A percentile compares a stretch with the other conserved stretches of the same genome.
These are phyloP conservation scores for Claviceps citrina DNA, from an alignment of 2,329 filamentous ascomycete species.

Conservation along the genomic window DNA sequence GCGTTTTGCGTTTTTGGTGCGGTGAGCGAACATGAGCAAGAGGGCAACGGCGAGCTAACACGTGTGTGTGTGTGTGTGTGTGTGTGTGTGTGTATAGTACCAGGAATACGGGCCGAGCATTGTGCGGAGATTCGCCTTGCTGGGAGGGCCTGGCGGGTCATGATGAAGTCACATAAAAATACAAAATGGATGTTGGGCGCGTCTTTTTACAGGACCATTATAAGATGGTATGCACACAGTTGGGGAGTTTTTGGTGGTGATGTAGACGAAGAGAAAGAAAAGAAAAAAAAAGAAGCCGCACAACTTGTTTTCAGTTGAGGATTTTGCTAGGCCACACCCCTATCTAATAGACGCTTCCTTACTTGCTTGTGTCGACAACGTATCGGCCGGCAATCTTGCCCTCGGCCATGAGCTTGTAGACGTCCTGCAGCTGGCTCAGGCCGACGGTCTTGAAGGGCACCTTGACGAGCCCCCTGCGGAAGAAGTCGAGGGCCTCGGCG, in stretches of 20 bases:
- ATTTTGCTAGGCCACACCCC: too few species aligned
- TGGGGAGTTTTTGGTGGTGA: too few species aligned
- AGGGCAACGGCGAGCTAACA: constrained; percentile 9
- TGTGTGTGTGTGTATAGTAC: constrained; percentile 49
- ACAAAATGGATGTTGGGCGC: too few species aligned
- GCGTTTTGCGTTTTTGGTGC: too few species aligned
- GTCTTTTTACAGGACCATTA: too few species aligned
- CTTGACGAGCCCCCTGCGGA: constrained; percentile 66
- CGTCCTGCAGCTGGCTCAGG: constrained; percentile 59
- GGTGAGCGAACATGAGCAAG: too few species aligned
- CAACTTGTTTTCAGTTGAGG: too few species aligned
- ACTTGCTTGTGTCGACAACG: constrained; percentile 59
- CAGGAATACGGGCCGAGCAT: constrained; percentile 94
- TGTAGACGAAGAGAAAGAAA: too few species aligned
- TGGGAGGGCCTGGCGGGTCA: constrained; percentile 79
- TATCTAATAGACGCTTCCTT: too few species aligned
- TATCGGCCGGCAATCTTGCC: constrained; percentile 64
- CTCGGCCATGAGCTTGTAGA: constrained; percentile 62
- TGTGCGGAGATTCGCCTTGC: constrained; percentile 80
- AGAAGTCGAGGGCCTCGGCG: constrained; percentile 84
- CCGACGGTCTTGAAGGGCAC: constrained; percentile 76
- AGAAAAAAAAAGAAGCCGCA: too few species aligned
- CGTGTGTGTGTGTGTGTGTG: background rate
- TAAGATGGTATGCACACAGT: too few species aligned
- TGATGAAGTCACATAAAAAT: constrained; percentile 20